Evolutionary conservation across 2,329 filamentous ascomycete genomes (phyloP), one percentile per base, ranked within the genome.

Genomic region (Alternaria triticina): DNA sequence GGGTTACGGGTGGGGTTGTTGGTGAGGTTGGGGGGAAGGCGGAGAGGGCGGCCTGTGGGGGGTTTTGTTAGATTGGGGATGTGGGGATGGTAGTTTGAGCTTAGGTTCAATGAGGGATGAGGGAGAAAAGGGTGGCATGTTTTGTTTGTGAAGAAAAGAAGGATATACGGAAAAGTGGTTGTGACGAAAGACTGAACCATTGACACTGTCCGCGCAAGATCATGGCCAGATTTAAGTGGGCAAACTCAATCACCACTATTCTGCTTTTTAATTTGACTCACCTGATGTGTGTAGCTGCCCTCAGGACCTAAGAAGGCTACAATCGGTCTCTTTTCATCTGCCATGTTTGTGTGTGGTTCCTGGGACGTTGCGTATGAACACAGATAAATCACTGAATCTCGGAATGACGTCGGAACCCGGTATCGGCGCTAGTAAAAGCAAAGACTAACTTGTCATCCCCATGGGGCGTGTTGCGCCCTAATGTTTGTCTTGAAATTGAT

Each of bases 251-350:
- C 23, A 12, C 17, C 12, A 5, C 8, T 36, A 50, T 5, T 2
- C 15, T 5, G 15, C 36, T 23, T 56, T 20, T 64, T 15, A 43
- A 44, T 7, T 12, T 12, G 33, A 67, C 77, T 64, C 74, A 90
- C 89, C 85, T 91, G 89, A 77, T 92, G 89, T 27, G 89, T 91
- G 75, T 91, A 91, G 33, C 89, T 90, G 23, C 88, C 88, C 69
- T 83, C 78, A 4, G 89, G 89, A 8, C 89, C 89, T 28, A 92
- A 78, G 73, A 88, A 92, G 45, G 88, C 85, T 25, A 88, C 79
- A 23, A 76, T 74, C 20, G 65, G 66, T 52, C 68, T 74, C 22
- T 68, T 55, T 12, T 61, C 46, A 6, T 60, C 61, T 20, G 57
- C 49, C 70, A 72, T 74, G 11, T 46, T 61, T 46, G 33, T 11